Evolutionary conservation across 768 basidiomycete species (phyloP).

Genomic region (Psilocybe sp.): DNA sequence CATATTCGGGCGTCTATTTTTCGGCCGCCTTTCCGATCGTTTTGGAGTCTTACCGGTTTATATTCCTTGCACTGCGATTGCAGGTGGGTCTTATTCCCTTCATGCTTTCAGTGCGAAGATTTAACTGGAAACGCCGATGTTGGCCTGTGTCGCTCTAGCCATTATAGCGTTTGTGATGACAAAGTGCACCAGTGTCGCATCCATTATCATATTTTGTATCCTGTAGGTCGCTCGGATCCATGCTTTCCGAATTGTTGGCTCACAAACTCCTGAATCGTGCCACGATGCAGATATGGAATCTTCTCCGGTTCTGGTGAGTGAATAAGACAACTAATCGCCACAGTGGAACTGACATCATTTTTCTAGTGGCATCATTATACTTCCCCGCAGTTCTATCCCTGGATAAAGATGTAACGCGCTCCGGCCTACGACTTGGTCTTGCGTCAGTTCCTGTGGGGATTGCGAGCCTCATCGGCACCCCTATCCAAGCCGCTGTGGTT

Average conservation of each 20-base stretch:
- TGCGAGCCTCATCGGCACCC: slow-evolving; percentile 2
- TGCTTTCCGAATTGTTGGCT: background rate
- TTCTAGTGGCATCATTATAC: background rate
- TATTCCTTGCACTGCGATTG: background rate
- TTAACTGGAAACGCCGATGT: no score
- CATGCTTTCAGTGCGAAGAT: no score
- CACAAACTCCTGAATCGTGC: no score
- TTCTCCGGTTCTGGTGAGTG: background rate
- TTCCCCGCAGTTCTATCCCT: background rate
- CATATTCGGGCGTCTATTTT: slow-evolving; percentile 1
- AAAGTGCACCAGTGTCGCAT: background rate
- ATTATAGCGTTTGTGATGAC: background rate
- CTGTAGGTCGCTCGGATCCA: background rate
- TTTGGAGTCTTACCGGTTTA: slow-evolving; percentile 1
- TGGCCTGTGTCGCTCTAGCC: background rate
- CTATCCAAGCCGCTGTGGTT: slow-evolving; percentile 1
- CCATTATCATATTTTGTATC: background rate
- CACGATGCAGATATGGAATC: background rate
- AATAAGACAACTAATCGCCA: background rate
- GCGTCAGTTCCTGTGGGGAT: slow-evolving; percentile 4
- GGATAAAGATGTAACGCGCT: background rate
- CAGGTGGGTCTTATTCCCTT: background rate
- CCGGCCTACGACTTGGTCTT: background rate
- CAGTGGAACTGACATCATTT: background rate
- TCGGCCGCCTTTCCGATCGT: slow-evolving; percentile 1